Conservation (phyloP, 2,329 filamentous ascomycete species). For the Gremmenia infestans region DNA sequence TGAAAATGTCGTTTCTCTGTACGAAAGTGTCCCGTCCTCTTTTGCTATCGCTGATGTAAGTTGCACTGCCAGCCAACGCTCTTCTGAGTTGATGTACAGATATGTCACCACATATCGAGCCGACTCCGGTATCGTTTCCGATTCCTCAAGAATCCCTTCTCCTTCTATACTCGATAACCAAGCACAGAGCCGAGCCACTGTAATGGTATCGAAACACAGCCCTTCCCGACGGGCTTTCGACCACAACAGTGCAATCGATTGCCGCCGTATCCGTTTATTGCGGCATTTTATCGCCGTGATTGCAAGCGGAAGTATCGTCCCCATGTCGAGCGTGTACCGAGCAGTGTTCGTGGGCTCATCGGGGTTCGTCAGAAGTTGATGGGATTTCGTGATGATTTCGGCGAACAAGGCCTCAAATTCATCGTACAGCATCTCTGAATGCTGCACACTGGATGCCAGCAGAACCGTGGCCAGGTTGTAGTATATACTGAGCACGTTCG, state of each 20-base stretch:
- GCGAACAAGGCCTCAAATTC: slow-evolving; percentile 27
- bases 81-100: slow-evolving; percentile 28
- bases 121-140: slow-evolving; percentile 24
- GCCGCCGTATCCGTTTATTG: slow-evolving; percentile 25
- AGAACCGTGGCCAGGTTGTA: slow-evolving; percentile 30
- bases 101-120: slow-evolving; percentile 27
- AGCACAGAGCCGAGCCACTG: slow-evolving; percentile 29
- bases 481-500: slow-evolving; percentile 29
- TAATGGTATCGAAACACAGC: slow-evolving; percentile 30
- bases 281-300: slow-evolving; percentile 31
- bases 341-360: slow-evolving; percentile 29
- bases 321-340: slow-evolving; percentile 30
- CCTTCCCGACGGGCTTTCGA: slow-evolving; percentile 30
- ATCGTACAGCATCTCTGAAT: slow-evolving; percentile 29
- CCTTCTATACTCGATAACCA: slow-evolving; percentile 30
- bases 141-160: slow-evolving; percentile 27
- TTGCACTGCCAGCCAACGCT: slow-evolving; percentile 30
- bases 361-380: slow-evolving; percentile 24
- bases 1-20: slow-evolving; percentile 31
- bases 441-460: slow-evolving; percentile 26
- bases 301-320: slow-evolving; percentile 29
- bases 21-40: slow-evolving; percentile 21
- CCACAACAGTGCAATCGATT: slow-evolving; percentile 29
- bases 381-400: slow-evolving; percentile 28
- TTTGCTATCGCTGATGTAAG: slow-evolving; percentile 23